Evolutionary conservation across 768 basidiomycete genomes (phyloP).

Genomic region (Psilocybe cyanescens): DNA sequence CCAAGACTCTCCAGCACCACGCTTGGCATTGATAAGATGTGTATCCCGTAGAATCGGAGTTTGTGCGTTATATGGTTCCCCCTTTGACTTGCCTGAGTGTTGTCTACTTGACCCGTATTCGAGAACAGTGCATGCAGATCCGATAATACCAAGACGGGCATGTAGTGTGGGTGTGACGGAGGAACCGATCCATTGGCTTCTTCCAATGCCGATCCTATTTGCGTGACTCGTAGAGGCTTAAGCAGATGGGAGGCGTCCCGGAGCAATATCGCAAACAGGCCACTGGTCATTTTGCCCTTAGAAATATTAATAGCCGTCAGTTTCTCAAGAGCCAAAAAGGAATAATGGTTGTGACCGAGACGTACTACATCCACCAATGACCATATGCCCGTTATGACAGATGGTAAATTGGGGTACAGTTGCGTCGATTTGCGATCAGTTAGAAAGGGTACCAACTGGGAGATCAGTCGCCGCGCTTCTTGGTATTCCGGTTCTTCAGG

Average conservation of each 20-base stretch:
- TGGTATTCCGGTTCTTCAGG: constrained; percentile 44
- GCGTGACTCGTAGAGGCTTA: constrained; percentile 46
- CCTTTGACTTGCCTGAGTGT: not conserved
- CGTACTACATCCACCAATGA: constrained; percentile 64
- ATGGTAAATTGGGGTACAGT: constrained; percentile 52
- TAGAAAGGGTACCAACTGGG: constrained; percentile 67
- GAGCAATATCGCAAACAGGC: constrained; percentile 55
- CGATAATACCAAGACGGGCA: constrained; percentile 53
- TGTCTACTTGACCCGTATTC: constrained; percentile 1
- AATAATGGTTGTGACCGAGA: constrained; percentile 5
- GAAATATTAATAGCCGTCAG: constrained; percentile 4
- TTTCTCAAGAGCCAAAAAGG: constrained; percentile 2
- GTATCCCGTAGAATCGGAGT: constrained; percentile 71
- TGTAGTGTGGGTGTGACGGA: constrained; percentile 41
- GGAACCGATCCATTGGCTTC: constrained; percentile 24
- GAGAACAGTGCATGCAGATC: constrained; percentile 54
- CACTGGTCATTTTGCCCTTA: constrained; percentile 41
- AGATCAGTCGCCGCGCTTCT: constrained; percentile 52
- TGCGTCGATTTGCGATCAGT: constrained; percentile 59
- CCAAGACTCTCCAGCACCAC: constrained; percentile 35
- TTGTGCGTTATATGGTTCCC: constrained; percentile 57
- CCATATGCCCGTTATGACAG: constrained; percentile 66
- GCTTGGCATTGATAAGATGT: constrained; percentile 54
- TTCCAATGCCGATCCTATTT: constrained; percentile 17
- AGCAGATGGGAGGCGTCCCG: constrained; percentile 57